phyloP scores from a whole-genome alignment of 148 eudicot genomes.

The Cornus suecica region DNA sequence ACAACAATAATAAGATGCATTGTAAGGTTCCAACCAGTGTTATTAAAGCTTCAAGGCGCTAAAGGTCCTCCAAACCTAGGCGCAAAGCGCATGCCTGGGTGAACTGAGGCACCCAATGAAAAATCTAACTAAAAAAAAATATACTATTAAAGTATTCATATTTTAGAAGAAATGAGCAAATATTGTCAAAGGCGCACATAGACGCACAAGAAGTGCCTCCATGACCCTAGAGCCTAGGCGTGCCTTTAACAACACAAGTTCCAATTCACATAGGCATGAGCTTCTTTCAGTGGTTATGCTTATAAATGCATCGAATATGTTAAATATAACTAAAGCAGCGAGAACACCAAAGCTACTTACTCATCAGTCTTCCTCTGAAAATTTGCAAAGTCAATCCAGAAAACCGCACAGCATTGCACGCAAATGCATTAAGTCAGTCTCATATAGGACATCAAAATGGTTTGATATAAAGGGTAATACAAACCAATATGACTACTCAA shows the following conservation, averaged over 20 bases:
- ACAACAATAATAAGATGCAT: neutral
- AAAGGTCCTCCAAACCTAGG: no score
- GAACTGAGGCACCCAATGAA: no score
- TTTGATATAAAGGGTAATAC: neutral
- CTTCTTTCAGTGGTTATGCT: neutral
- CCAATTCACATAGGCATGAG: neutral
- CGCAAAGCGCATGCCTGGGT: no score
- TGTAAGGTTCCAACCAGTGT: neutral
- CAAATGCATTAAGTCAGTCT: conserved; percentile 26
- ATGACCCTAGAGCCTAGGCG: no score
- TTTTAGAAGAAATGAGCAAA: no score
- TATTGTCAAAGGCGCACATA: no score
- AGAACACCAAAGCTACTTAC: conserved; percentile 70
- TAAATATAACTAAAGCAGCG: neutral
- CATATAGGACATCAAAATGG: neutral
- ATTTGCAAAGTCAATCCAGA: conserved; percentile 14
- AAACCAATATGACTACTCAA: neutral
- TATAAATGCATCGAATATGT: no score
- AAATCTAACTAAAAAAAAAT: no score
- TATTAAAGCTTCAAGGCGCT: no score
- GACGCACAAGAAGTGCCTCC: no score
- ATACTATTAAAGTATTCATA: no score
- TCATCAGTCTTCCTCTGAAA: conserved; percentile 88
- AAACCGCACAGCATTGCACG: conserved; percentile 20
- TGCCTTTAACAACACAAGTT: no score